Percentiles rank a stretch among this genome's conserved stretches.
phyloP scores from a whole-genome alignment of 2,329 filamentous ascomycete genomes.

The Hypoxylon sp. region DNA sequence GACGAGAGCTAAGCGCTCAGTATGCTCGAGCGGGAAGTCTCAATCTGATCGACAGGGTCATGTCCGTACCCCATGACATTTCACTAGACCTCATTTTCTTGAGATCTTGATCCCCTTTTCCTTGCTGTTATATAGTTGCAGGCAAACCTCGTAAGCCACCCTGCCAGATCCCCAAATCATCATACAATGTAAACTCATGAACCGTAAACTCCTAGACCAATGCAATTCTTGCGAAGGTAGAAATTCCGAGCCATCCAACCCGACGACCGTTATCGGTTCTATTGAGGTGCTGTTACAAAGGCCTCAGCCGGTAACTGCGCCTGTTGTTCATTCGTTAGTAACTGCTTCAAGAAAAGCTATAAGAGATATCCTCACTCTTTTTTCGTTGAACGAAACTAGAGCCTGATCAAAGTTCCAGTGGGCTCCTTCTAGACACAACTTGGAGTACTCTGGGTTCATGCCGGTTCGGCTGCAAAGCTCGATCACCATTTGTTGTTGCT shows the following conservation, averaged over 20 bases:
- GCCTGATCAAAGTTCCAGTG: constrained; percentile 85
- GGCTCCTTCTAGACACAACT: constrained; percentile 83
- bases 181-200: constrained; percentile 26
- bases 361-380: constrained; percentile 69
- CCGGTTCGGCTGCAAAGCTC: constrained; percentile 82
- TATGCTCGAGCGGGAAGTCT: constrained; percentile 9
- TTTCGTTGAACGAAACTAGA: constrained; percentile 78
- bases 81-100: background rate
- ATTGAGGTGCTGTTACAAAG: constrained; percentile 52
- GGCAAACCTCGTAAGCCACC: constrained; percentile 15
- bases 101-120: constrained; percentile 7
- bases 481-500: constrained; percentile 77
- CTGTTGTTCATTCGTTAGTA: constrained; percentile 48
- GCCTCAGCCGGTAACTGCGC: constrained; percentile 64
- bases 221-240: constrained; percentile 37
- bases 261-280: background rate
- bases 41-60: constrained; percentile 11
- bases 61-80: constrained; percentile 11
- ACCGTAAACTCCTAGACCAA: constrained; percentile 45
- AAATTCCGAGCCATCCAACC: constrained; percentile 5
- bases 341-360: background rate
- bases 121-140: constrained; percentile 32
- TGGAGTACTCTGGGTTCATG: constrained; percentile 83
- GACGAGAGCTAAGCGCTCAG: constrained; percentile 18
- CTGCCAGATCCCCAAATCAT: constrained; percentile 35